These are phyloP conservation scores for Cryphonectria japonica DNA, from an alignment of 2,329 filamentous ascomycete genomes.

Conservation along the genomic window DNA sequence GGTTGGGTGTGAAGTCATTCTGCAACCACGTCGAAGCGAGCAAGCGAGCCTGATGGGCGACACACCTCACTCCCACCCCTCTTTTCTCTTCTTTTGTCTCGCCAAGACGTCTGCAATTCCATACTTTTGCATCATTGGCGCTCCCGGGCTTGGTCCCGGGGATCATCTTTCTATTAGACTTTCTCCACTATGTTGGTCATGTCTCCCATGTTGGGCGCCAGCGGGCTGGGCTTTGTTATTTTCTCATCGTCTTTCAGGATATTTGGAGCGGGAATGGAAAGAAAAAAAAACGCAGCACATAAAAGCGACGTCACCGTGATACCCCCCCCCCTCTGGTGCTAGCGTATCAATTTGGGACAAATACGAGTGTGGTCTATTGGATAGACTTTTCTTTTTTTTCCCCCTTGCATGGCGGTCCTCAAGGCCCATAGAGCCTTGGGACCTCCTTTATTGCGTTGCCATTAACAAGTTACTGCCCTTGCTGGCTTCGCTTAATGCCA, in stretches of 20 bases:
- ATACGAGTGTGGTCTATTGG: not conserved
- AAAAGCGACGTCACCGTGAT: constrained; percentile 4
- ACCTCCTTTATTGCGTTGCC: not conserved
- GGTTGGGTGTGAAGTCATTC: constrained; percentile 21
- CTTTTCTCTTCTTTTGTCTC: not conserved
- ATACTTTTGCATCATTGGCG: not conserved
- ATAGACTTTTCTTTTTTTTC: not conserved
- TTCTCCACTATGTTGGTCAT: constrained; percentile 2
- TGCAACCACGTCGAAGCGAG: constrained; percentile 19
- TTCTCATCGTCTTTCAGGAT: not conserved
- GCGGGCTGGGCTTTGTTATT: constrained; percentile 16
- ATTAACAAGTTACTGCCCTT: not conserved
- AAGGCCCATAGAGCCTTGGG: not conserved
- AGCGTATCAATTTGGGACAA: constrained; percentile 1
- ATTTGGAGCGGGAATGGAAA: not conserved
- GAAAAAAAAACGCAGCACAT: not conserved
- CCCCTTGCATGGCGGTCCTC: not conserved
- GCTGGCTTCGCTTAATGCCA: not conserved
- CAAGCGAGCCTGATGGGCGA: constrained; percentile 3
- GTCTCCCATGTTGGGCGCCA: constrained; percentile 9
- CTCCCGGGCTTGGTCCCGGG: not conserved
- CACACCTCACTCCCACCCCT: not conserved
- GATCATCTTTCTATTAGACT: not conserved
- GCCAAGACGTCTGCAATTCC: not conserved
- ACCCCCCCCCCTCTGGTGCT: constrained; percentile 6